Base-by-base conservation (phyloP, 345 rosid species). In the Clarkia xantiana region DNA sequence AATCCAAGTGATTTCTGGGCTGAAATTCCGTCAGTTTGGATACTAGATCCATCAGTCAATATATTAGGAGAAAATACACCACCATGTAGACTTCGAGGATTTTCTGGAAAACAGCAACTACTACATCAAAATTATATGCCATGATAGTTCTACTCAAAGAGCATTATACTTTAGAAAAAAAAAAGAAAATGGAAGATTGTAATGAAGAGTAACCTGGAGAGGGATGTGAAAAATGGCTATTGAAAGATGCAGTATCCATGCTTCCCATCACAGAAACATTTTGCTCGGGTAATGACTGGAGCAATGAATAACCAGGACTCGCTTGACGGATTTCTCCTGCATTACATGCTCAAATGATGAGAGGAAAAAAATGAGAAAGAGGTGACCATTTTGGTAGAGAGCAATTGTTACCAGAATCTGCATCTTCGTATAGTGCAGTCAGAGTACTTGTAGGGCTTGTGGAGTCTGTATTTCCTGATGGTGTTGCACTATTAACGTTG, bases 381-480 rank as follows among this genome's bases (percentile, higher is more conserved):
- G 25, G 51, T 29, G 14, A 43, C 51, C 4, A 44, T 53, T 47
- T n/a, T 29, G 23, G 41, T 40, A 55, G 40, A 41, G 51, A 40
- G 18, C 18, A 55, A 46, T 59, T 59, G 4, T 19, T 71, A 88
- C 97, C 97, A 45, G 97, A 76, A 71, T 88, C 94, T 63, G 76
- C 82, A 66, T 88, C 94, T 81, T 85, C 94, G 67, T 74, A 79
- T 51, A 69, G 52, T 44, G 86, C 76, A 20, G 94, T 63, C 64
- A 88, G 66, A 44, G 81, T 69, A 64, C 86, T 81, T 44, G 84
- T 81, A 63, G 97, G 91, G 71, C 88, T 76, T 51, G 88, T 53
- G 22, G 89, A 84, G 67, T 81, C 88, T 11, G 80, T 71, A 71
- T 67, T 70, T 59, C 69, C 80, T 14, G 91, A 81, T 47, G 72